These are phyloP conservation scores for Chlamydomonas urium DNA, from an alignment of 139 green algal species.

Conservation along the genomic window DNA sequence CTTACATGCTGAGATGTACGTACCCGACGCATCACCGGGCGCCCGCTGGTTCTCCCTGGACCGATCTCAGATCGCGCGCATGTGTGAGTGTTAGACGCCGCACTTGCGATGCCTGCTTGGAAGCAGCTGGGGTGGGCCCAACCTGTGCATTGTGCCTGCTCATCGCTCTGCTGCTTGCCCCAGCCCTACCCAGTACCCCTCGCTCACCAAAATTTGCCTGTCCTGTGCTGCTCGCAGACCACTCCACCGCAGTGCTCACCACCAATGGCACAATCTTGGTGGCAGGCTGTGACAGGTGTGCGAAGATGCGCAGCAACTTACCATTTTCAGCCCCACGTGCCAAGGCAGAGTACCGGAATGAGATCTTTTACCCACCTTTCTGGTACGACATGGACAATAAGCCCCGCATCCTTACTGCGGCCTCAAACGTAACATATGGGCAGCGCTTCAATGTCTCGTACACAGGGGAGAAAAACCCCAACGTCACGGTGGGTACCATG, in stretches of 20 bases:
- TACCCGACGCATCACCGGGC: slow-evolving; percentile 5
- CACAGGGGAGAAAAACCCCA: slow-evolving; percentile 3
- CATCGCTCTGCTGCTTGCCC: no score
- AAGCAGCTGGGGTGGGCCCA: no score
- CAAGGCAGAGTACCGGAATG: slow-evolving; percentile 34
- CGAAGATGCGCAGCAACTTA: not conserved
- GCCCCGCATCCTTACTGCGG: slow-evolving; percentile 2
- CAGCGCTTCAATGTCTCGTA: slow-evolving; percentile 2
- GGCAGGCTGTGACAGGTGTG: slow-evolving; percentile 33
- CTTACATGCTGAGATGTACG: slow-evolving; percentile 31
- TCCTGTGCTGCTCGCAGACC: no score
- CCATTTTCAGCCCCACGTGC: not conserved
- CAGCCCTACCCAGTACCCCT: no score
- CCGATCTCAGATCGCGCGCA: slow-evolving; percentile 5
- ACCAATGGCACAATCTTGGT: slow-evolving; percentile 34
- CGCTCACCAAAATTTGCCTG: no score
- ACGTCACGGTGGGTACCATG: not conserved
- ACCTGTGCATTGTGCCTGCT: no score
- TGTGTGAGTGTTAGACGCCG: no score
- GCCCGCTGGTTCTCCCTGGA: slow-evolving; percentile 11
- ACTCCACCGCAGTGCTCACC: slow-evolving; percentile 33
- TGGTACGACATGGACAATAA: slow-evolving; percentile 27
- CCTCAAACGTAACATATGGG: not conserved
- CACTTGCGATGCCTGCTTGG: no score
- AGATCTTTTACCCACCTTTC: slow-evolving; percentile 39